These are phyloP conservation scores for Globisporangium radiosum DNA, from an alignment of 352 stramenopile species.

Conservation along the genomic window DNA sequence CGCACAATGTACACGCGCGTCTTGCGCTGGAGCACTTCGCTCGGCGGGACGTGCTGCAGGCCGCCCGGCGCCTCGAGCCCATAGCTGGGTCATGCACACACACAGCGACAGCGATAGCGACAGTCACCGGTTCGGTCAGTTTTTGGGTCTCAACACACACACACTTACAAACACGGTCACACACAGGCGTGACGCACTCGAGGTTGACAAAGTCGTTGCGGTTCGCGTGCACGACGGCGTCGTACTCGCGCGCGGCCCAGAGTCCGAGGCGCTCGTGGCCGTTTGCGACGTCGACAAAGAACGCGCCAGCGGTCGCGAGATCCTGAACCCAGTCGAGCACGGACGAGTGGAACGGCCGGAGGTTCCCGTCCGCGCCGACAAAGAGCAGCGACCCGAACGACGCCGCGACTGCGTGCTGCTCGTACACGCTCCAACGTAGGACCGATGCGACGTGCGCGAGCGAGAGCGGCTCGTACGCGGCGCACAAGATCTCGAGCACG, in stretches of 20 bases:
- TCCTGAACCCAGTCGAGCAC: constrained; percentile 72
- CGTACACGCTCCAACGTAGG: constrained; percentile 49
- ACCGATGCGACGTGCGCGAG: constrained; percentile 38
- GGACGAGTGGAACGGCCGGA: constrained; percentile 71
- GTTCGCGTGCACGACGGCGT: constrained; percentile 32
- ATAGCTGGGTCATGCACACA: constrained; percentile 26
- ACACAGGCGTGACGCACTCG: constrained; percentile 32
- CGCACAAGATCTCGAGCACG: constrained; percentile 63
- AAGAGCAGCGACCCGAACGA: constrained; percentile 55
- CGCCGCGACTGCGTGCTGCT: constrained; percentile 45
- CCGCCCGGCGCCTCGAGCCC: constrained; percentile 32
- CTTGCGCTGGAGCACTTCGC: constrained; percentile 16
- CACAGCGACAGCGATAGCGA: neutral
- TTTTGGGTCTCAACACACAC: neutral
- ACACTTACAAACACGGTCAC: neutral
- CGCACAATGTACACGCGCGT: constrained; percentile 68
- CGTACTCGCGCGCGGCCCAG: constrained; percentile 59
- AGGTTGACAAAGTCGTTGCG: constrained; percentile 59
- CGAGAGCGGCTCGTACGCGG: constrained; percentile 54
- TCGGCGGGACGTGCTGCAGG: constrained; percentile 8
- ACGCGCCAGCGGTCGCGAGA: constrained; percentile 30
- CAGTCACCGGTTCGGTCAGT: neutral
- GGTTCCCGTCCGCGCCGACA: constrained; percentile 31
- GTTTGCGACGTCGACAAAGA: constrained; percentile 42
- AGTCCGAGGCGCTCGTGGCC: constrained; percentile 54